Conservation (phyloP, 2,329 filamentous ascomycete genomes). For the Fusarium mangiferae region DNA sequence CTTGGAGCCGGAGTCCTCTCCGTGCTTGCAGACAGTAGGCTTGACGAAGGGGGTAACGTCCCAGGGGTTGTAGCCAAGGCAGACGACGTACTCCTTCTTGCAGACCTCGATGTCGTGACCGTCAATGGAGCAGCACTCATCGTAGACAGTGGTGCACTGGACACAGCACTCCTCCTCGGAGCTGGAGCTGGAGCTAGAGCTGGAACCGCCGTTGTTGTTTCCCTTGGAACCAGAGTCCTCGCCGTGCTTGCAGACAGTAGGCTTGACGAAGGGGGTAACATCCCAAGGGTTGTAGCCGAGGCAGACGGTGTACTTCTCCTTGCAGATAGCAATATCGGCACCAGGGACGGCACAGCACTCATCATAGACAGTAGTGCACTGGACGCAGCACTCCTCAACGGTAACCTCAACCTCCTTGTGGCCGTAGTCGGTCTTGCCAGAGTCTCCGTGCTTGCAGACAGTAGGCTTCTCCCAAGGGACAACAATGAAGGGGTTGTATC, state of each 20-base stretch:
- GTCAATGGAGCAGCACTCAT: slow-evolving; percentile 18
- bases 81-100: slow-evolving; percentile 20
- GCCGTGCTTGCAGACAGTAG: slow-evolving; percentile 21
- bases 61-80: slow-evolving; percentile 30
- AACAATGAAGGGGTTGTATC: slow-evolving; percentile 20
- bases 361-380: slow-evolving; percentile 26
- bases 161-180: slow-evolving; percentile 29
- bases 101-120: slow-evolving; percentile 21
- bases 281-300: slow-evolving; percentile 28
- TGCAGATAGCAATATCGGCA: slow-evolving; percentile 4
- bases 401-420: neutral
- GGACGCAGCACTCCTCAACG: slow-evolving; percentile 22
- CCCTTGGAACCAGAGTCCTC: neutral
- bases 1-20: neutral
- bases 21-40: slow-evolving; percentile 33
- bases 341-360: slow-evolving; percentile 11
- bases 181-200: neutral
- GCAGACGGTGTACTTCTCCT: slow-evolving; percentile 18
- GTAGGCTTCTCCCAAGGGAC: slow-evolving; percentile 16
- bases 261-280: slow-evolving; percentile 7
- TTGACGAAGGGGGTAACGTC: slow-evolving; percentile 16
- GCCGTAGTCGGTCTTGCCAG: no score
- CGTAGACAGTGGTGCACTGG: slow-evolving; percentile 25
- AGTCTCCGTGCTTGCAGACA: slow-evolving; percentile 10
- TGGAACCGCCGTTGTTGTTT: neutral